These are phyloP conservation scores for Chenopodium album DNA, from an alignment of 148 eudicot genomes.

Conservation along the genomic window DNA sequence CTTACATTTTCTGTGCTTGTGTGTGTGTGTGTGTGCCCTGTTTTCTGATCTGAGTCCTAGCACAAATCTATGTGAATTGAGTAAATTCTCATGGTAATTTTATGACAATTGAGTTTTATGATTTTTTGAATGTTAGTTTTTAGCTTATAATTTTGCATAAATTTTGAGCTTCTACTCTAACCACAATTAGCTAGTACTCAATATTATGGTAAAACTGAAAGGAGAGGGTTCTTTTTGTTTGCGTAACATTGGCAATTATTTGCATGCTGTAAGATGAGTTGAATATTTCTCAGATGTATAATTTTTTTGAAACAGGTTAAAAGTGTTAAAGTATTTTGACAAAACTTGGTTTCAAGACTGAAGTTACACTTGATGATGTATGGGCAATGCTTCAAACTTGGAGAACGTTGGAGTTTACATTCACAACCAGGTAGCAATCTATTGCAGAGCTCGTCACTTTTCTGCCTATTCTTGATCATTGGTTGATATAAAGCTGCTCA, in stretches of 20 bases:
- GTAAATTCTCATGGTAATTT: too few relatives aligned
- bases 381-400: conserved; percentile 55
- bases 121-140: too few relatives aligned
- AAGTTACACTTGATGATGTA: conserved; percentile 66
- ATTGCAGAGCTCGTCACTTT: background rate
- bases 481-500: background rate
- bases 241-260: background rate
- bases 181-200: too few relatives aligned
- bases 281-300: background rate
- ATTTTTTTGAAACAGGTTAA: conserved; percentile 50
- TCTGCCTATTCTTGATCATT: conserved; percentile 16
- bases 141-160: too few relatives aligned
- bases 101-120: too few relatives aligned
- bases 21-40: too few relatives aligned
- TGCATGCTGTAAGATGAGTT: background rate
- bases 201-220: background rate
- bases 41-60: too few relatives aligned
- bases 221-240: background rate
- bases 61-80: too few relatives aligned
- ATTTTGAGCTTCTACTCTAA: too few relatives aligned
- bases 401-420: conserved; percentile 52
- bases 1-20: too few relatives aligned
- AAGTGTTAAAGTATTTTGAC: conserved; percentile 48
- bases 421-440: conserved; percentile 59
- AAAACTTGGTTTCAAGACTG: conserved; percentile 74